Evolutionary conservation across 176 grass and related monocot species (phyloP).

Genomic region (Aegilops tauschii): DNA sequence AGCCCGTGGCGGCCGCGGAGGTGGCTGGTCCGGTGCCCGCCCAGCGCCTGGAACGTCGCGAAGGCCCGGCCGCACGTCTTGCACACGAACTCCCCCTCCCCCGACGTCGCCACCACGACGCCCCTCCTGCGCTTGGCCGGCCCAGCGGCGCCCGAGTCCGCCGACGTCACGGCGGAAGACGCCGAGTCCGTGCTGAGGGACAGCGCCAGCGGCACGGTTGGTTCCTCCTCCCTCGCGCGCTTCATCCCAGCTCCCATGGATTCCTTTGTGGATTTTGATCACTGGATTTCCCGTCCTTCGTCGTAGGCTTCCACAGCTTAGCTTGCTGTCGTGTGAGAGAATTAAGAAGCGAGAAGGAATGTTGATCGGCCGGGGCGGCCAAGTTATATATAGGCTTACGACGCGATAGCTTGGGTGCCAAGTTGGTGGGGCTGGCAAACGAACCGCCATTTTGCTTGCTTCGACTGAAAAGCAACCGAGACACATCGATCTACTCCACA

Average conservation of each 20-base stretch:
- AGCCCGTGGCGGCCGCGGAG: conserved; percentile 18
- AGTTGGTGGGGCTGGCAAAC: neutral
- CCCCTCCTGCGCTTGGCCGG: neutral
- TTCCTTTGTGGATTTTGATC: too few relatives aligned
- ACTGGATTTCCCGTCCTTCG: neutral
- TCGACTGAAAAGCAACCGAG: neutral
- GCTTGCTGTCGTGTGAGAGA: neutral
- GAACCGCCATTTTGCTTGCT: neutral
- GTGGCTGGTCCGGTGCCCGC: conserved; percentile 51
- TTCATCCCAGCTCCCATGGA: neutral
- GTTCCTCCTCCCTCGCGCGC: neutral
- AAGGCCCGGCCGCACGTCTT: conserved; percentile 49
- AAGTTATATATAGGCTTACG: neutral
- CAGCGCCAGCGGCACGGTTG: neutral
- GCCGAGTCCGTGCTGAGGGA: neutral
- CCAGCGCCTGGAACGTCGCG: conserved; percentile 56
- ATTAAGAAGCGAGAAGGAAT: neutral
- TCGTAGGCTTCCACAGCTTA: neutral
- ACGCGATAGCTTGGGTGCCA: neutral
- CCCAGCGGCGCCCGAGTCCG: neutral
- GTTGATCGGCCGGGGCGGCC: neutral
- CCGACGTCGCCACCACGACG: neutral
- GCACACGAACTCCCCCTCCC: conserved; percentile 45
- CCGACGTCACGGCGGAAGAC: neutral
- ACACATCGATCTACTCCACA: neutral